These are phyloP conservation scores for Penicillium mononematosum DNA, from an alignment of 495 filamentous ascomycete genomes.

Conservation along the genomic window DNA sequence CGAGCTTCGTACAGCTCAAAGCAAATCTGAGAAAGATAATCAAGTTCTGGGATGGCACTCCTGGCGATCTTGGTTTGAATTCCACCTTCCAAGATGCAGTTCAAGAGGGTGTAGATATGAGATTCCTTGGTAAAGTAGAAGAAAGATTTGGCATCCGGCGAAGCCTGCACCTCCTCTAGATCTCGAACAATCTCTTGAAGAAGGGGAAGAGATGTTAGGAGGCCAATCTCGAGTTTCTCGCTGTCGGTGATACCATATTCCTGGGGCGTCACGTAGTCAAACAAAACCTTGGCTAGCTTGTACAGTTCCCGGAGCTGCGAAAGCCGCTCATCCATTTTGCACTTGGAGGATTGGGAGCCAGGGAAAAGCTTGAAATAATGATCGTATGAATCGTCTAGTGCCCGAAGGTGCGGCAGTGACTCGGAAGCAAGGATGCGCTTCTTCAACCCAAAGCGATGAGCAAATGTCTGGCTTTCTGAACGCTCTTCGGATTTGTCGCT, in stretches of 20 bases:
- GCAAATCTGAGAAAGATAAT: conserved; percentile 96
- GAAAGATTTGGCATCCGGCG: conserved; percentile 87
- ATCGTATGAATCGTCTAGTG: conserved; percentile 49
- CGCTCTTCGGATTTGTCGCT: conserved; percentile 37
- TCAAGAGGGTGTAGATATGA: conserved; percentile 96
- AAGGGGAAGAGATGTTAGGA: conserved; percentile 87
- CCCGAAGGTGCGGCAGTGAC: conserved; percentile 44
- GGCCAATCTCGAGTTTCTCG: conserved; percentile 96
- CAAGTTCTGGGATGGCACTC: conserved; percentile 90
- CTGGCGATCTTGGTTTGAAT: conserved; percentile 89
- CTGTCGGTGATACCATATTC: conserved; percentile 93
- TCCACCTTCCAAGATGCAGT: conserved; percentile 96
- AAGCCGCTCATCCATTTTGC: conserved; percentile 79
- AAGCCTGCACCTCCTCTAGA: conserved; percentile 96
- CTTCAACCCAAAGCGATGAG: conserved; percentile 50
- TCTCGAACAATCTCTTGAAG: conserved; percentile 95
- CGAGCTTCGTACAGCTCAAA: conserved; percentile 97
- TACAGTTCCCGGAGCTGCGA: conserved; percentile 89
- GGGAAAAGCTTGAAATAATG: conserved; percentile 87
- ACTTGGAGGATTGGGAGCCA: conserved; percentile 72
- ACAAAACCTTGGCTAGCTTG: conserved; percentile 87
- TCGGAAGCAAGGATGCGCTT: conserved; percentile 43
- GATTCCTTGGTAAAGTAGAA: conserved; percentile 99
- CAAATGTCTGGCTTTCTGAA: conserved; percentile 39
- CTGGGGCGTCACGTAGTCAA: conserved; percentile 97